Evolutionary conservation across 1,284 basidiomycete species (phyloP).

Genomic region (Gomphus bonarii): DNA sequence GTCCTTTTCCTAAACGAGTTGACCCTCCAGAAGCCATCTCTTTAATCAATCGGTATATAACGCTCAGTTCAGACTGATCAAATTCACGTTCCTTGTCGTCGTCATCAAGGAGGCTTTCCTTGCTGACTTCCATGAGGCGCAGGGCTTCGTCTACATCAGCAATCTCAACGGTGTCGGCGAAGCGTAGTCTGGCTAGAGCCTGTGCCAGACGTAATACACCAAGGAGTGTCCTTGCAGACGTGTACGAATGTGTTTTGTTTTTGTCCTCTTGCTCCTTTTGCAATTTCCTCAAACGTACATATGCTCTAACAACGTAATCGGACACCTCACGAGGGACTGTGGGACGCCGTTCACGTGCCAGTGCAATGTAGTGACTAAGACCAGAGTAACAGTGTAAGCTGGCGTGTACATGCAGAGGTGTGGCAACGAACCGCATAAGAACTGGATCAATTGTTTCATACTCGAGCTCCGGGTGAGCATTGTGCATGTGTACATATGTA

Average conservation of each 20-base stretch:
- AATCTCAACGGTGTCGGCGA: conserved; percentile 69
- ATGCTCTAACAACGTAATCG: conserved; percentile 90
- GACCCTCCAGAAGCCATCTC: conserved; percentile 54
- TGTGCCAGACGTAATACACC: conserved; percentile 92
- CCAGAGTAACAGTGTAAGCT: conserved; percentile 10
- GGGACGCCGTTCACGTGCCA: conserved; percentile 84
- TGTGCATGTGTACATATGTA: conserved; percentile 97
- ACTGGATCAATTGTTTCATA: conserved; percentile 78
- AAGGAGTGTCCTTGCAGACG: conserved; percentile 93
- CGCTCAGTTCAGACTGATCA: conserved; percentile 71
- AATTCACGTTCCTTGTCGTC: conserved; percentile 56
- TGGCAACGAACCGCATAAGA: conserved; percentile 68
- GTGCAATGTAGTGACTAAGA: conserved; percentile 86
- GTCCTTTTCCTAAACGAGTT: conserved; percentile 50
- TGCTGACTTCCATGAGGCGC: conserved; percentile 93
- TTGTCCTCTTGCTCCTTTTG: conserved; percentile 87
- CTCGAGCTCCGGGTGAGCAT: conserved; percentile 76
- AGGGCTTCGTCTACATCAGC: conserved; percentile 96
- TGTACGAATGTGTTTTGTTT: conserved; percentile 88
- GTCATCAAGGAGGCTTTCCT: conserved; percentile 81
- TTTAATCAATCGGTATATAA: conserved; percentile 86
- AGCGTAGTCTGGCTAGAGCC: conserved; percentile 86
- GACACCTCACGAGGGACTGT: conserved; percentile 82
- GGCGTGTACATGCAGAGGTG: neutral
- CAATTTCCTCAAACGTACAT: conserved; percentile 88